phyloP scores from a whole-genome alignment of 345 rosid species.

The Lepidium didymum region DNA sequence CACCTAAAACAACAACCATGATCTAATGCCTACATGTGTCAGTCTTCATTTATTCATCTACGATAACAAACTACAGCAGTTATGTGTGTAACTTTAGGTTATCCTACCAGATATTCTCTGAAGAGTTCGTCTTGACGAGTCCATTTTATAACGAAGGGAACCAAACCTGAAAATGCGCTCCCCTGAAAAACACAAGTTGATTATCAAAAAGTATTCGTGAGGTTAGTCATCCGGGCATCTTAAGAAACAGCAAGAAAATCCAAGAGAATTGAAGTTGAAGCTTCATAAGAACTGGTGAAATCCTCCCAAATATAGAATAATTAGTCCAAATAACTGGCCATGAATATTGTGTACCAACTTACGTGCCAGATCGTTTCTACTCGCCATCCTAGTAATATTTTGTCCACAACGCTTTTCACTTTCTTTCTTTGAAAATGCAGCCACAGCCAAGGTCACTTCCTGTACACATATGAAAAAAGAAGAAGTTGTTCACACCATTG shows the following conservation, averaged over 20 bases:
- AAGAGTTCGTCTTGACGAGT: conserved; percentile 81
- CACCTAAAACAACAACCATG: conserved; percentile 8
- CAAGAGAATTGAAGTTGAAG: conserved; percentile 7
- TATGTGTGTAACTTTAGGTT: neutral
- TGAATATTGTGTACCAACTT: conserved; percentile 32
- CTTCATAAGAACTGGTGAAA: conserved; percentile 18
- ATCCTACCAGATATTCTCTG: conserved; percentile 70
- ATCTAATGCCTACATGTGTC: neutral
- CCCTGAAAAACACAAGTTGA: conserved; percentile 38
- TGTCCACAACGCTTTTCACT: conserved; percentile 42
- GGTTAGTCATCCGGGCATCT: conserved; percentile 9
- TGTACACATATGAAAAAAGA: conserved; percentile 20
- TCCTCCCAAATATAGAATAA: neutral
- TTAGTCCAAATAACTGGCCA: conserved; percentile 17
- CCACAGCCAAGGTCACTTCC: conserved; percentile 95
- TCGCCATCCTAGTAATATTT: conserved; percentile 33
- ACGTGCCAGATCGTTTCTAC: conserved; percentile 39
- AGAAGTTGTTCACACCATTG: neutral
- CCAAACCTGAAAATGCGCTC: conserved; percentile 82
- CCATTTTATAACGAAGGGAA: conserved; percentile 81
- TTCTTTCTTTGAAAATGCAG: conserved; percentile 65
- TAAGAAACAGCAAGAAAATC: neutral
- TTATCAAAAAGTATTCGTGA: neutral
- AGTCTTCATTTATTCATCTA: neutral
- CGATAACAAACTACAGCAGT: neutral